These are phyloP conservation scores for Achaetomium macrosporum DNA, from an alignment of 2,329 filamentous ascomycete species.

Conservation along the genomic window DNA sequence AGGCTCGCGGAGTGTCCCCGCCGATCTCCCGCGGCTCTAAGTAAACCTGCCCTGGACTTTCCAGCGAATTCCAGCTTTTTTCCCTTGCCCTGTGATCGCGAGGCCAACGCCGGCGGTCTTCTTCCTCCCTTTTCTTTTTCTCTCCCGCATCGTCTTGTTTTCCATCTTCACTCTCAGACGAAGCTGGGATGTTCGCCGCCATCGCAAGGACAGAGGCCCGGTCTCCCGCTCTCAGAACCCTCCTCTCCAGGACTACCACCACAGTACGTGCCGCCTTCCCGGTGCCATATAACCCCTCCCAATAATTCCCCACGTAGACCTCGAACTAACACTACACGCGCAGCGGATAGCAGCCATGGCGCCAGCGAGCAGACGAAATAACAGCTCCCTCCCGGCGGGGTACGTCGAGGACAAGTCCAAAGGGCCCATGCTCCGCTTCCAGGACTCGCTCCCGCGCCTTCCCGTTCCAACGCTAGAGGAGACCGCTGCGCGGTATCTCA, in stretches of 20 bases:
- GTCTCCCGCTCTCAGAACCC: constrained; percentile 30
- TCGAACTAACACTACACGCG: constrained; percentile 11
- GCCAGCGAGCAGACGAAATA: constrained; percentile 46
- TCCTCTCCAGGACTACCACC: constrained; percentile 23
- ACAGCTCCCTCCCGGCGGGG: constrained; percentile 54
- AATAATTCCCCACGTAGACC: not conserved
- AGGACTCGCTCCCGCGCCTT: constrained; percentile 74
- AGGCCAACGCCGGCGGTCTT: not conserved
- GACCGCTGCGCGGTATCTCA: constrained; percentile 73
- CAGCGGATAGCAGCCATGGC: constrained; percentile 44
- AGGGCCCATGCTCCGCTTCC: constrained; percentile 75
- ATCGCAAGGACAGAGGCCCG: constrained; percentile 33
- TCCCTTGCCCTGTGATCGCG: not conserved
- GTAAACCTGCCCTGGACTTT: not conserved
- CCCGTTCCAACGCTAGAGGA: constrained; percentile 79
- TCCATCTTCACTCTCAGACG: constrained; percentile 3
- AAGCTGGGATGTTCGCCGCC: constrained; percentile 33
- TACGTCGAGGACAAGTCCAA: constrained; percentile 77
- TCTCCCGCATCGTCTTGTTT: constrained; percentile 1
- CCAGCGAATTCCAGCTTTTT: constrained; percentile 6
- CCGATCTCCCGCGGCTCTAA: constrained; percentile 16
- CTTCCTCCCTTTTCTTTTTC: not conserved
- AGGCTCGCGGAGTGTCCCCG: constrained; percentile 17
- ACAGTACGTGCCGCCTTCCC: constrained; percentile 1
- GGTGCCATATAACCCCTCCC: not conserved